Conservation (phyloP, 805 yeast species). For the Lipomyces yamadae region DNA sequence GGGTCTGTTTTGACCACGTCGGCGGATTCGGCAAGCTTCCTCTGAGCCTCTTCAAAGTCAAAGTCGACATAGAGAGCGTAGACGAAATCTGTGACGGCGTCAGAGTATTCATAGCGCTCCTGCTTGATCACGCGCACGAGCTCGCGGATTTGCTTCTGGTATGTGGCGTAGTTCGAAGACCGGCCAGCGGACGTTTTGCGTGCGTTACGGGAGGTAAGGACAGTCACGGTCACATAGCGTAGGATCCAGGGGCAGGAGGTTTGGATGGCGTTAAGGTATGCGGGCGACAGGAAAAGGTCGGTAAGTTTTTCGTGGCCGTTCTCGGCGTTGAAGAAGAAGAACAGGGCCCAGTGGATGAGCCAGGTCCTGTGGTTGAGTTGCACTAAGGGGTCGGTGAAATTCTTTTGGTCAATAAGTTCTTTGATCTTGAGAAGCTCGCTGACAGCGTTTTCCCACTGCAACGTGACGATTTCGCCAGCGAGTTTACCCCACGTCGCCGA, state of each 20-base stretch:
- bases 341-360: constrained; percentile 72
- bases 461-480: constrained; percentile 62
- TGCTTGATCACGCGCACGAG: constrained; percentile 61
- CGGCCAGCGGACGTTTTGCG: constrained; percentile 37
- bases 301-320: constrained; percentile 59
- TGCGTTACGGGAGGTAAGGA: constrained; percentile 48
- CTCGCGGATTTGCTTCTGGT: constrained; percentile 63
- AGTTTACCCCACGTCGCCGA: constrained; percentile 72
- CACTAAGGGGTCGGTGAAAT: constrained; percentile 57
- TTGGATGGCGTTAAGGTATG: constrained; percentile 68
- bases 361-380: constrained; percentile 69
- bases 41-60: constrained; percentile 60
- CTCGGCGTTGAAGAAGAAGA: constrained; percentile 61
- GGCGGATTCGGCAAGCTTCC: constrained; percentile 55
- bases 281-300: constrained; percentile 62
- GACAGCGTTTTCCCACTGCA: constrained; percentile 58
- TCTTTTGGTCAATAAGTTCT: constrained; percentile 60
- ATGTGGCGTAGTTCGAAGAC: constrained; percentile 40
- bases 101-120: constrained; percentile 67
- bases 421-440: constrained; percentile 60
- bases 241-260: constrained; percentile 74
- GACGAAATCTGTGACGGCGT: constrained; percentile 65
- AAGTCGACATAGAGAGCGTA: constrained; percentile 61
- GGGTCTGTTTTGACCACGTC: constrained; percentile 59
- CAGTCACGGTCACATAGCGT: constrained; percentile 68